phyloP scores from a whole-genome alignment of 495 filamentous ascomycete species.

The Annulohypoxylon stygium region DNA sequence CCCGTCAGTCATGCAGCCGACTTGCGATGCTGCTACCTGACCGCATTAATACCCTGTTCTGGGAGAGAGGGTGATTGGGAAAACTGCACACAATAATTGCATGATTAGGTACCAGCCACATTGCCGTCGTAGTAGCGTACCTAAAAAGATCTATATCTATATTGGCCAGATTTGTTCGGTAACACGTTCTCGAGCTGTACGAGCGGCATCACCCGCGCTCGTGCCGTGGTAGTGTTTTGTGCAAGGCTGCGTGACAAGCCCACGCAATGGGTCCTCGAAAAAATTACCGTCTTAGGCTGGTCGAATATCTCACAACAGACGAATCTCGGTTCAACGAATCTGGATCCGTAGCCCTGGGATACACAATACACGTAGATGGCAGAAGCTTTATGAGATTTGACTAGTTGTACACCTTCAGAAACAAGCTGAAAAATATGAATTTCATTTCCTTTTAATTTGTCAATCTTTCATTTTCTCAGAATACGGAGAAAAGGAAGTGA shows the following conservation, averaged over 20 bases:
- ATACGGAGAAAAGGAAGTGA: background rate
- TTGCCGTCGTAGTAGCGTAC: slow-evolving; percentile 17
- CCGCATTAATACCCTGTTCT: slow-evolving; percentile 22
- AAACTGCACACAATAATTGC: slow-evolving; percentile 34
- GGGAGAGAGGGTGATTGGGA: background rate
- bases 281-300: slow-evolving; percentile 28
- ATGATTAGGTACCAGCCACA: slow-evolving; percentile 31
- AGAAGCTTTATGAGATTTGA: slow-evolving; percentile 27
- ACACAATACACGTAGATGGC: slow-evolving; percentile 20
- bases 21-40: slow-evolving; percentile 33
- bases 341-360: slow-evolving; percentile 40
- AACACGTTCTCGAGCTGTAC: slow-evolving; percentile 38
- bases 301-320: slow-evolving; percentile 33
- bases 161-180: slow-evolving; percentile 24
- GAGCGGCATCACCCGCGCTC: slow-evolving; percentile 42
- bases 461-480: slow-evolving; percentile 2
- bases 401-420: background rate
- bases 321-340: slow-evolving; percentile 49
- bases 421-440: slow-evolving; percentile 1
- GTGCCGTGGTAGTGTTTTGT: slow-evolving; percentile 34
- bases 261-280: slow-evolving; percentile 23
- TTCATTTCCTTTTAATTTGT: slow-evolving; percentile 6
- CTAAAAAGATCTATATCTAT: slow-evolving; percentile 4
- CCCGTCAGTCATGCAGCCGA: slow-evolving; percentile 33
- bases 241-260: slow-evolving; percentile 38